Percentiles rank a stretch among this genome's conserved stretches.
These are phyloP conservation scores for Dryadomyces quercus-mongolicae DNA, from an alignment of 2,329 filamentous ascomycete genomes.

Conservation along the genomic window DNA sequence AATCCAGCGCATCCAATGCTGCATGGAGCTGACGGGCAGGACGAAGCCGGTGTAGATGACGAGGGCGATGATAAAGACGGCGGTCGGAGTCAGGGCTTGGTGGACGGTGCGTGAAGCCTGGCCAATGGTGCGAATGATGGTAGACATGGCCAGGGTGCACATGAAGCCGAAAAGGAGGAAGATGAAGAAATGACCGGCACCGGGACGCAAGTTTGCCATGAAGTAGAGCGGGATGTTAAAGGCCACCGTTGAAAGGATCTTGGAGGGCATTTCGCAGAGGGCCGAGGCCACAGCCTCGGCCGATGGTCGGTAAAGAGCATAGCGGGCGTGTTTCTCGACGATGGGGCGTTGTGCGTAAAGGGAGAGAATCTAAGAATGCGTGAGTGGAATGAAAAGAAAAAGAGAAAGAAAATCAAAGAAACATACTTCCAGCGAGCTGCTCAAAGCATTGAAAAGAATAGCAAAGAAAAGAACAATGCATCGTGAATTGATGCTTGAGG, in stretches of 20 bases:
- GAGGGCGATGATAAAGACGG: slow-evolving; percentile 34
- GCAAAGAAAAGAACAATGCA: slow-evolving; percentile 78
- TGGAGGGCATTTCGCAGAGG: slow-evolving; percentile 76
- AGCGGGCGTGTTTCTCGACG: slow-evolving; percentile 79
- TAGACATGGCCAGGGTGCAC: slow-evolving; percentile 67
- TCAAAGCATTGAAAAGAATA: slow-evolving; percentile 74
- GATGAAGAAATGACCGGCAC: slow-evolving; percentile 70
- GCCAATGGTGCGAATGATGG: slow-evolving; percentile 75
- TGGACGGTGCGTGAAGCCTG: slow-evolving; percentile 44
- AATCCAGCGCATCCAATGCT: slow-evolving; percentile 72
- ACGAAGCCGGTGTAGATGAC: slow-evolving; percentile 63
- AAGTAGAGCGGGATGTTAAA: slow-evolving; percentile 83
- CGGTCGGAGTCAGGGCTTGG: not conserved
- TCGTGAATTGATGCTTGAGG: slow-evolving; percentile 40
- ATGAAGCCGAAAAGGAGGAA: slow-evolving; percentile 67
- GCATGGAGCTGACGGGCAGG: slow-evolving; percentile 54
- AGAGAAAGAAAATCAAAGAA: not conserved
- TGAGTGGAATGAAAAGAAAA: not conserved
- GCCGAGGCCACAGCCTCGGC: slow-evolving; percentile 78
- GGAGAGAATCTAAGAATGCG: slow-evolving; percentile 52
- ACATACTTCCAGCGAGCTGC: slow-evolving; percentile 54
- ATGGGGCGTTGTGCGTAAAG: slow-evolving; percentile 83
- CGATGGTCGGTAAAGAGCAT: slow-evolving; percentile 83
- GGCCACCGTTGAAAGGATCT: slow-evolving; percentile 55
- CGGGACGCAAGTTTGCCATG: slow-evolving; percentile 67